Evolutionary conservation across 148 eudicot genomes (phyloP), one percentile per base, ranked within the genome.

Genomic region (Rhododendron kiyosumense): DNA sequence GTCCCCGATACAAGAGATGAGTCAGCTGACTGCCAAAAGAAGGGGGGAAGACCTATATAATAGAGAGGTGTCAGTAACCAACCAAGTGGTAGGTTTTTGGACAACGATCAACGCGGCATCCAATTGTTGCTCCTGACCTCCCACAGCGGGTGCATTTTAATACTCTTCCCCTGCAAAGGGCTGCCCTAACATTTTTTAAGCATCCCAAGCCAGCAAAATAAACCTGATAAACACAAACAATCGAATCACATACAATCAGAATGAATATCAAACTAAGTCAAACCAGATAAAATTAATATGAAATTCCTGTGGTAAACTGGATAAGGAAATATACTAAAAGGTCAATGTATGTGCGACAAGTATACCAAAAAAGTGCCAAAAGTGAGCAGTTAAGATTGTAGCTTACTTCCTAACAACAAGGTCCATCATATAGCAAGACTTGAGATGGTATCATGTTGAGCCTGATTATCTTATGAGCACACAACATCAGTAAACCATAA

Each of bases 11-110:
- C 80, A 30, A 32, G 36, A 51, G 22, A 82, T 71, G 74, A 67
- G 34, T 26, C 32, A 67, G 74, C 30, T 26, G 41, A 78, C 46
- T 13, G 26, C 30, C 15, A 78, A 79, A 52, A 63, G 17, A 85
- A 41, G 34, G 0, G 15, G 30, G 30, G 30, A 36, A 34, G 75
- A n/a, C 20, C 28, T 38, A 22, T 12, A 18, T 57, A n/a, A 82
- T 32, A 78, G 38, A 41, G 41, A 51, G 20, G 57, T 28, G 14
- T 63, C 51, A 63, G 73, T 73, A 86, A 88, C 95, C 89, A 83
- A 96, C 99, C 92, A 96, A 86, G 93, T 96, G 99, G 84, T 96
- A 96, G 67, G 99, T 96, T 92, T 93, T 95, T n/a, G 99, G 94
- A 89, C 99, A 96, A 78, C 99, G 90, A 89, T 96, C 99, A 79